Percentiles rank a stretch among this genome's conserved stretches.
Evolutionary conservation across 108 stramenopile genomes (phyloP).

Genomic region (Skeletonema costatum): DNA sequence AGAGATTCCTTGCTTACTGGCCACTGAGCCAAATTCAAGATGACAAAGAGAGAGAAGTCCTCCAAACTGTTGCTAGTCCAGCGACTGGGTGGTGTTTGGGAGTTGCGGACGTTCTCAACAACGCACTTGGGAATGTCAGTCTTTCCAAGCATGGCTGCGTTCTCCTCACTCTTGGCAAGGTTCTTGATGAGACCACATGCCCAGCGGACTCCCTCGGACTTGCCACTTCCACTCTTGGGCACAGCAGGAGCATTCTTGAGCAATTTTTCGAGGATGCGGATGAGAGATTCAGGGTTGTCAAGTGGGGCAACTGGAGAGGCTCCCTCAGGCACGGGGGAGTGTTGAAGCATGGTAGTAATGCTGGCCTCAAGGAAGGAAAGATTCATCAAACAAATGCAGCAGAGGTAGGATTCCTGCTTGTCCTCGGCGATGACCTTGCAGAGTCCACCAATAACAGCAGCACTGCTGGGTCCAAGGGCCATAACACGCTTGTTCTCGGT

Average conservation of each 20-base stretch:
- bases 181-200: slow-evolving; percentile 94
- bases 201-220: slow-evolving; percentile 93
- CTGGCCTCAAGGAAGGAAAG: slow-evolving; percentile 91
- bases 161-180: slow-evolving; percentile 86
- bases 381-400: slow-evolving; percentile 95
- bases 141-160: slow-evolving; percentile 84
- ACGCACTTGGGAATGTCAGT: slow-evolving; percentile 91
- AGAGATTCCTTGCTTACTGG: slow-evolving; percentile 79
- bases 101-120: slow-evolving; percentile 82
- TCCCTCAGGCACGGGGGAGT: slow-evolving; percentile 76
- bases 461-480: slow-evolving; percentile 84
- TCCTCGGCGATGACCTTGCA: slow-evolving; percentile 92
- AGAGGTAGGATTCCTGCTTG: slow-evolving; percentile 91
- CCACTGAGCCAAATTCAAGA: slow-evolving; percentile 91
- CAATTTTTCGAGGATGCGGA: slow-evolving; percentile 84
- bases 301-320: slow-evolving; percentile 62
- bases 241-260: slow-evolving; percentile 87
- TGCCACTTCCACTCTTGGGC: slow-evolving; percentile 89
- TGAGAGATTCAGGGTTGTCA: slow-evolving; percentile 82
- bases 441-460: slow-evolving; percentile 87
- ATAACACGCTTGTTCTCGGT: slow-evolving; percentile 94
- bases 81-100: slow-evolving; percentile 82
- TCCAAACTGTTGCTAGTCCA: slow-evolving; percentile 92
- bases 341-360: slow-evolving; percentile 86
- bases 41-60: slow-evolving; percentile 89